Evolutionary conservation across 345 rosid genomes (phyloP), one percentile per base, ranked within the genome.

Genomic region (Stellera chamaejasme): DNA sequence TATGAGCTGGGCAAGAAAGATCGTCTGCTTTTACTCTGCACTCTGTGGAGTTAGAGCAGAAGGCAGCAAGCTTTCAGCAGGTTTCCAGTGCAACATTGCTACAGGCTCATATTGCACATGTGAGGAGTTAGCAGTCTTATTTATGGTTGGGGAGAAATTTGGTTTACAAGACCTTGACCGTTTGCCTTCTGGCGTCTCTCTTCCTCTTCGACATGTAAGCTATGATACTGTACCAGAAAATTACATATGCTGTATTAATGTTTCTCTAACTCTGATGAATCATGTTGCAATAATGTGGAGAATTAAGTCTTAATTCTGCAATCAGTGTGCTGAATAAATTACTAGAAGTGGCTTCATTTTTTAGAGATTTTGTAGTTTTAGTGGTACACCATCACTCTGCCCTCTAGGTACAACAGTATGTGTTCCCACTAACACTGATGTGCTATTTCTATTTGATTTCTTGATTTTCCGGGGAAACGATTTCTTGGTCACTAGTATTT

Each of bases 101-200:
- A 19, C 63, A n/a, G 98, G 98, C 56, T 88, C 96, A 60, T 79
- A 68, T 71, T 61, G 81, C 70, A 75, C 76, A 42, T 65, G 60
- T 56, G 98, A 86, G 82, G 97, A 92, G 73, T 84, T 86, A 39
- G 65, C 90, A 15, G 73, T 92, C 66, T 74, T 92, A 78, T 93
- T 95, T 69, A 92, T 92, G 98, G 94, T 79, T 44, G 98, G 97
- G 55, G 98, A 92, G 73, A 86, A 70, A 72, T 92, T 92, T 82
- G 97, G 98, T 61, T 77, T 86, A 58, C 85, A 78, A 49, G 93
- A 92, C 62, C 79, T 92, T 54, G 97, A 92, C 77, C 69, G 73
- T 55, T 72, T 92, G 65, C 97, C 98, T 66, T 71, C 80, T 54
- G 98, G 98, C 43, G 82, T 84, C 56, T 88, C 97, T 67, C 96